Evolutionary conservation across 208 protist species (phyloP), one percentile per base, ranked within the genome.

Genomic region (Trypanosomatidae sp.): DNA sequence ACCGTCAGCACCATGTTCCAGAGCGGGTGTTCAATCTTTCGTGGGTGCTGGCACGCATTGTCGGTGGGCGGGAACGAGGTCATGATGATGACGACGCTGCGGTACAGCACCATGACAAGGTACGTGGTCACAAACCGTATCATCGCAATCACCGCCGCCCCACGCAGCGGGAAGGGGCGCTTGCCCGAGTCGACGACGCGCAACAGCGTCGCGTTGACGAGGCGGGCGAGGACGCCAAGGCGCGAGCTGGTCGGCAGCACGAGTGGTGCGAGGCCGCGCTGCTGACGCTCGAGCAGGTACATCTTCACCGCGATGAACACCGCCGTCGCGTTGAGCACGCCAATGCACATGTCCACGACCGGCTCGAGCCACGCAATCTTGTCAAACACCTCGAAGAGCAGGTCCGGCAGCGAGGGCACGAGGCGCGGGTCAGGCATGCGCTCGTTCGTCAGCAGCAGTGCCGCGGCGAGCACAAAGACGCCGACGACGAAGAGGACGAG

Each of bases 31-130:
- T 59, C 60, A 23, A 93, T 86, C 5, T 19, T n/a, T 15, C 52
- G 32, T 2, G 78, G 78, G 20, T 88, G 19, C 47, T 87, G 80
- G 48, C 85, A 91, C 16, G 78, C 53, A 42, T 89, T 88, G 35
- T 88, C 75, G 4, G 81, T 84, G 13, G 85, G 60, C 16, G 85
- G 85, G 57, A 84, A 84, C 7, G 80, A 74, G 7, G 85, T 94
- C 43, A 75, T 61, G 8, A 66, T 49, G 45, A 94, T 84, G 21
- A 75, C 71, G 35, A 82, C 35, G 11, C 69, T 47, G 18, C 85
- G 74, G 53, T 83, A 83, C 10, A 89, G 33, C 48, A 86, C 64
- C 35, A 84, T 53, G 7, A 71, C 45, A 13, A 48, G 52, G 55
- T 86, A 93, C 8, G 71, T 65, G 4, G 69, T 66, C 1, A 78